Evolutionary conservation across 1,284 basidiomycete genomes (phyloP), one percentile per base, ranked within the genome.

Genomic region (Ganoderma lingzhi): DNA sequence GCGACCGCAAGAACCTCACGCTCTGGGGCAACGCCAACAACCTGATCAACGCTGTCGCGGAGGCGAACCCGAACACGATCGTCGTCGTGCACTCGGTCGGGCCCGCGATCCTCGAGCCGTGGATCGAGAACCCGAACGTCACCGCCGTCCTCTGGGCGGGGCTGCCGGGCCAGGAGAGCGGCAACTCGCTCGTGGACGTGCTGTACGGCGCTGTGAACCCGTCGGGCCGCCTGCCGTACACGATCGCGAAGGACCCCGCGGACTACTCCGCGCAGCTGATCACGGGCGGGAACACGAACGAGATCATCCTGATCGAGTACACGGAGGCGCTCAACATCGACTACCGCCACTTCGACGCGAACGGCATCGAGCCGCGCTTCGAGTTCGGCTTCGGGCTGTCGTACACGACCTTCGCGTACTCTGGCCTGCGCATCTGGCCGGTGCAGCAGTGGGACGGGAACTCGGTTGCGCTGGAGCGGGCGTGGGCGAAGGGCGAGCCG

Each of bases 311-410:
- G 56, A 87, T 92, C 70, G 85, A 87, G 3, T 93, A 95, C 79
- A 87, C 83, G 6, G 94, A 95, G 75, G 88, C 86, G 12, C 78
- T 95, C 59, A 81, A 88, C 74, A 90, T 95, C 76, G 94, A 95
- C 80, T 95, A 95, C 78, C 84, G 93, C 39, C 87, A 90, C 78
- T 96, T 96, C 77, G 92, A 95, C 73, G 83, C 87, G 76, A 75
- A 76, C 76, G 84, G 87, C 68, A 88, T 92, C 71, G 82, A 82
- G 23, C 89, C 90, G 45, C 87, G 89, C 42, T 92, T 86, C 78
- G 90, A 92, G 76, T 96, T 96, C 78, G 95, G 95, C 0, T 95
- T 89, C 78, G 95, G 95, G 0, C 80, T 97, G 73, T 93, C 91
- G 69, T 97, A 97, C 83, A 93, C 96, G 45, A 86, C 82, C 0